phyloP scores from a whole-genome alignment of 805 yeast species.

The Metschnikowia lochheadii region DNA sequence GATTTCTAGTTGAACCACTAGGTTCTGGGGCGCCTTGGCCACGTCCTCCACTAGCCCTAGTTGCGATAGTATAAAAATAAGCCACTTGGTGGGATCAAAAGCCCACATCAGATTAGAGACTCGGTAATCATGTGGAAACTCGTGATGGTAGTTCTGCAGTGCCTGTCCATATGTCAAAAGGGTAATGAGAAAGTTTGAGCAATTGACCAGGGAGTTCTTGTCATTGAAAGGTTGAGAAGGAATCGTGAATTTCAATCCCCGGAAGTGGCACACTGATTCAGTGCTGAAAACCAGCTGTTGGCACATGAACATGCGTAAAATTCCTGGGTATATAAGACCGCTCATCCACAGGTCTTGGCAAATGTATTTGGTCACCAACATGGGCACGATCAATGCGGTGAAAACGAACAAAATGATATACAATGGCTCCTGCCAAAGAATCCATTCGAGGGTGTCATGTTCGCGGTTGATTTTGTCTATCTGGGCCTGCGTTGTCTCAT shows the following conservation, averaged over 20 bases:
- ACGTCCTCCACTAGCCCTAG: conserved; percentile 59
- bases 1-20: conserved; percentile 51
- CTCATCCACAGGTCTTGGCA: conserved; percentile 31
- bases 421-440: conserved; percentile 34
- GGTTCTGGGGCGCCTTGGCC: conserved; percentile 60
- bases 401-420: conserved; percentile 26
- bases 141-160: conserved; percentile 91
- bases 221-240: conserved; percentile 44
- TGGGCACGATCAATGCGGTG: conserved; percentile 32
- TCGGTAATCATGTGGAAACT: conserved; percentile 87
- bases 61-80: conserved; percentile 47
- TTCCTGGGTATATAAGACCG: conserved; percentile 65
- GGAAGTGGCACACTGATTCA: conserved; percentile 77
- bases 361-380: conserved; percentile 18
- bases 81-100: conserved; percentile 86
- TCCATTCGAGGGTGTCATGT: conserved; percentile 19
- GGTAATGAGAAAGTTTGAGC: conserved; percentile 54
- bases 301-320: conserved; percentile 61
- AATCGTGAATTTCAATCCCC: conserved; percentile 64
- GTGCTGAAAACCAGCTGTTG: conserved; percentile 79
- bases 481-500: conserved; percentile 5
- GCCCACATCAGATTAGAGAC: conserved; percentile 67
- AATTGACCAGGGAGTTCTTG: conserved; percentile 67
- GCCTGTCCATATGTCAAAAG: conserved; percentile 85
- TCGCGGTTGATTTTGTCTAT: conserved; percentile 7